Base-by-base conservation (phyloP, 208 protist genomes). In the Leptomonas seymouri region DNA sequence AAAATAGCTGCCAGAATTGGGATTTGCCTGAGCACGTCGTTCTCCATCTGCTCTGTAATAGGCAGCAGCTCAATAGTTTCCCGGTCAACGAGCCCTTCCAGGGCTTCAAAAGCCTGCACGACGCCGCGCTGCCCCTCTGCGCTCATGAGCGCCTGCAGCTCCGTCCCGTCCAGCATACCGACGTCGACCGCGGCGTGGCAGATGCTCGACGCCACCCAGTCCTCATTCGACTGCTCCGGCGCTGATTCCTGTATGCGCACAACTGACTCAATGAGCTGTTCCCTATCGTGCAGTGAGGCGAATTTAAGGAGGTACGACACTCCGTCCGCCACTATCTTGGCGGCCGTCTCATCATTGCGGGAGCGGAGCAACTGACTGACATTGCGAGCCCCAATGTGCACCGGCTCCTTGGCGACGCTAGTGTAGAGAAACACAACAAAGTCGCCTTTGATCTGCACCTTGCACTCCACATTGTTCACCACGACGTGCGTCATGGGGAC, bases 21-120 rank as follows among this genome's bases (percentile, higher is more conserved):
- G 61, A 92, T 80, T 68, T 95, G 87, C 18, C 90, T 83, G 51
- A 95, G 59, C 23, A 95, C 74, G 66, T 95, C 90, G 59, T 80
- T 92, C 48, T 89, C 86, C 68, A 91, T 75, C 62, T 91, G 84
- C 69, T 95, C 87, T 25, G 90, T 95, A 30, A 95, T 84, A 18
- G 84, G 86, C 60, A 69, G 70, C 23, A 95, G 73, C 50, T 84
- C 79, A 36, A 90, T 81, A 4, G 90, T 90, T 11, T 76, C 69
- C 21, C 70, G 81, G 51, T 95, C 87, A 30, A 95, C 81, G 2
- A 95, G 79, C 21, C 82, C 72, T 61, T 91, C 86, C 64, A 95
- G 84, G 20, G 87, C 90, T 36, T 90, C 84, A 31, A 93, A 85
- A 49, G 82, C 76, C 58, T 90, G 73, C 41, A 81, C 81, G 21